Percentiles rank a stretch among this genome's conserved stretches.
Evolutionary conservation across 352 stramenopile species (phyloP).

Genomic region (Blastocystis sp.): DNA sequence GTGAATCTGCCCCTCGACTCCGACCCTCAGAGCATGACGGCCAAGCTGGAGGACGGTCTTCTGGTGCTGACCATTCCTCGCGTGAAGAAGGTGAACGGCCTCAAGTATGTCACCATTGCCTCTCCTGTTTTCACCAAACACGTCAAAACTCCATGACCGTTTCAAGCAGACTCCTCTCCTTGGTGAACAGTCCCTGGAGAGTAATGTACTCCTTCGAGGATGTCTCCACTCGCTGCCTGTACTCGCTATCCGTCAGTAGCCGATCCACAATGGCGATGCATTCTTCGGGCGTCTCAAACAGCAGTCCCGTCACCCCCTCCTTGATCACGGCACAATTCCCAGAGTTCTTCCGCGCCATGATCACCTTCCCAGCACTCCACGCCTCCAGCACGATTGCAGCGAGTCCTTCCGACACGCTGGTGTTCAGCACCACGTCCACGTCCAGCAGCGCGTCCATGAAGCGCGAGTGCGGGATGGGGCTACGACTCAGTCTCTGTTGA

Average conservation of each 20-base stretch:
- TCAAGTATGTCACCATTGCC: slow-evolving; percentile 46
- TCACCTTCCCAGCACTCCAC: slow-evolving; percentile 45
- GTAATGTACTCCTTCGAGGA: slow-evolving; percentile 40
- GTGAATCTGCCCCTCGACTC: slow-evolving; percentile 49
- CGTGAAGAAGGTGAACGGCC: slow-evolving; percentile 40
- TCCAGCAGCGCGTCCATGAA: slow-evolving; percentile 62
- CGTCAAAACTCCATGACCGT: background rate
- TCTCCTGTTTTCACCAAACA: slow-evolving; percentile 21
- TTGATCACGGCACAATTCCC: slow-evolving; percentile 49
- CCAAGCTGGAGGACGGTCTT: slow-evolving; percentile 58
- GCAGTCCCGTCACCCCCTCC: slow-evolving; percentile 12
- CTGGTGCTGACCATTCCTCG: slow-evolving; percentile 66
- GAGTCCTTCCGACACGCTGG: slow-evolving; percentile 51
- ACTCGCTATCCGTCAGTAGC: slow-evolving; percentile 11
- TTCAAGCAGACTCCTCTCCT: background rate
- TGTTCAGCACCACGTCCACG: slow-evolving; percentile 54
- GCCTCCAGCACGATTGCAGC: slow-evolving; percentile 54
- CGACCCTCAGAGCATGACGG: slow-evolving; percentile 41
- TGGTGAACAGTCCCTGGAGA: background rate
- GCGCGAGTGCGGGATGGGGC: slow-evolving; percentile 37
- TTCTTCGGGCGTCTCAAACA: slow-evolving; percentile 57
- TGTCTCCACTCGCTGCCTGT: slow-evolving; percentile 28
- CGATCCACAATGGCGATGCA: slow-evolving; percentile 40
- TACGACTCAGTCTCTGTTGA: background rate
- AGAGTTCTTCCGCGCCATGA: slow-evolving; percentile 54